Conservation (phyloP, 2,329 filamentous ascomycete genomes). For the Blumeriella jaapii region DNA sequence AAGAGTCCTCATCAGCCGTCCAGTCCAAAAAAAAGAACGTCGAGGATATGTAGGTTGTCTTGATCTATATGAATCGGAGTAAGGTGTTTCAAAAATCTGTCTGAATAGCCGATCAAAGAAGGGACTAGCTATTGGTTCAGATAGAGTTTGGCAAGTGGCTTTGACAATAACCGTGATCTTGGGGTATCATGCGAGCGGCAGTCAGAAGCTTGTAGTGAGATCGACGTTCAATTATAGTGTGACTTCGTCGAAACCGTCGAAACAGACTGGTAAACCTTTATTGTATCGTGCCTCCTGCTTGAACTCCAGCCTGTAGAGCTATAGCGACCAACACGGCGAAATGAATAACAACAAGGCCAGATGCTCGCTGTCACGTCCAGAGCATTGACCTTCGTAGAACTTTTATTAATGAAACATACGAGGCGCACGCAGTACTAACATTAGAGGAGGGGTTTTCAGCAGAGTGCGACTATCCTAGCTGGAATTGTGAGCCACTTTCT, state of each 20-base stretch:
- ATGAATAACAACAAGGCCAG: no score
- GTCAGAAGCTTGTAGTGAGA: conserved; percentile 18
- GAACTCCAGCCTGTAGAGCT: conserved; percentile 23
- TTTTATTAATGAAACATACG: conserved; percentile 18
- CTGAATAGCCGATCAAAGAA: conserved; percentile 18
- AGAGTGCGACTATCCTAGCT: no score
- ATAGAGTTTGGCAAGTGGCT: conserved; percentile 22
- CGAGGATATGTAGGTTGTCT: conserved; percentile 19
- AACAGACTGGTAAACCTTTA: conserved; percentile 24
- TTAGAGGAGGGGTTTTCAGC: conserved; percentile 16
- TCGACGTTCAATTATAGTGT: conserved; percentile 26
- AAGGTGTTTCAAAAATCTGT: conserved; percentile 22
- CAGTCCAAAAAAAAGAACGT: conserved; percentile 13
- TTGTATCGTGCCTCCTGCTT: conserved; percentile 22
- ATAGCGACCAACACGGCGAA: no score
- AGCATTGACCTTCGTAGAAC: conserved; percentile 18
- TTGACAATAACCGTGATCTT: conserved; percentile 19
- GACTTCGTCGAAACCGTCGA: conserved; percentile 26
- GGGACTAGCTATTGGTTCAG: conserved; percentile 17
- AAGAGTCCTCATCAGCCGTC: conserved; percentile 12
- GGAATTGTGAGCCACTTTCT: conserved; percentile 15
- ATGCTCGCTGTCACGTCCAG: conserved; percentile 15
- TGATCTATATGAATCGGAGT: conserved; percentile 18
- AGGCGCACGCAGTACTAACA: conserved; percentile 15
- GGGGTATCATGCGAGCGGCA: conserved; percentile 17